These are phyloP conservation scores for Porpolomopsis calyptriformis DNA, from an alignment of 768 basidiomycete genomes.

Conservation along the genomic window DNA sequence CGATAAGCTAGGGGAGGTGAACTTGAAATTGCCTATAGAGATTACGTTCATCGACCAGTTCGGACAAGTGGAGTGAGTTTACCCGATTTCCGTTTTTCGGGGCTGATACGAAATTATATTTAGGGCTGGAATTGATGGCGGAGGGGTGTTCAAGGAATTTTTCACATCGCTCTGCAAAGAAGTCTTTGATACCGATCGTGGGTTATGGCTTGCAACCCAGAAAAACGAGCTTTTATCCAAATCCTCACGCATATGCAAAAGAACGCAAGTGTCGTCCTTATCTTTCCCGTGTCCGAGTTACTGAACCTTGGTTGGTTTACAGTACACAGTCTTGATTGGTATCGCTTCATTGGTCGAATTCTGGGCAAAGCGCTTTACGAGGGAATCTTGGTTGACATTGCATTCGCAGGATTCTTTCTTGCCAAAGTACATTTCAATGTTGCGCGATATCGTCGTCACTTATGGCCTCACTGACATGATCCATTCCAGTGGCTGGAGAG, in stretches of 20 bases:
- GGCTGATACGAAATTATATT: background rate
- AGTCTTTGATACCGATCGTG: constrained; percentile 89
- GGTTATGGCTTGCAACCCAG: constrained; percentile 84
- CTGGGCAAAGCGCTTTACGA: constrained; percentile 96
- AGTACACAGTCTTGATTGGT: constrained; percentile 88
- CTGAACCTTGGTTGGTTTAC: background rate
- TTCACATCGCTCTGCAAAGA: constrained; percentile 88
- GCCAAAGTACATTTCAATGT: constrained; percentile 63
- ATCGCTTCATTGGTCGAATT: constrained; percentile 84
- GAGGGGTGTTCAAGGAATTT: constrained; percentile 97
- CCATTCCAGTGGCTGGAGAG: constrained; percentile 74
- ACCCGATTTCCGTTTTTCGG: constrained; percentile 1
- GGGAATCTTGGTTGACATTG: constrained; percentile 88
- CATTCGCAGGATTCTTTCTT: constrained; percentile 92
- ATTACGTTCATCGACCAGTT: constrained; percentile 93
- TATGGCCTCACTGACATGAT: background rate
- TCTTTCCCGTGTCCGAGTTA: background rate
- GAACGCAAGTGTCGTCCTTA: constrained; percentile 47
- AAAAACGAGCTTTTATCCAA: constrained; percentile 94
- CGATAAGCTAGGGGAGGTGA: constrained; percentile 63
- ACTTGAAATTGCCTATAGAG: constrained; percentile 72
- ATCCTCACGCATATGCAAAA: constrained; percentile 83
- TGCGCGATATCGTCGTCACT: background rate
- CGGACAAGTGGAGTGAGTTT: constrained; percentile 68
- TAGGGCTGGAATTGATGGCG: constrained; percentile 89